These are phyloP conservation scores for Porcisia deanei DNA, from an alignment of 208 protist species.

Conservation along the genomic window DNA sequence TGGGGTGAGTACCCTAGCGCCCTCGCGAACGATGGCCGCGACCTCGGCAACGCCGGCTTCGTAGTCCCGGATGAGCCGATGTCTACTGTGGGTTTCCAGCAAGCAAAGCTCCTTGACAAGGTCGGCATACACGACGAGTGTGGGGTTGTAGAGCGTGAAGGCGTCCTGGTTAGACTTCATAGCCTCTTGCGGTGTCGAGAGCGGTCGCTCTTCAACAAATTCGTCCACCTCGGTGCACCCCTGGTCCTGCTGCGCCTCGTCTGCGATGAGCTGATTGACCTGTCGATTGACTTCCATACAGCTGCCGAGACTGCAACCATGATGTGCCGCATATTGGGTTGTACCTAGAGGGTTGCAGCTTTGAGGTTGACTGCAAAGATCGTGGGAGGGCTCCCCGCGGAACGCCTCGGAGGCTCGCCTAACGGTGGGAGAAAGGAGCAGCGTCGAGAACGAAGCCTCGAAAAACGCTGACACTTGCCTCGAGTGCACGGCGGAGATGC, in stretches of 20 bases:
- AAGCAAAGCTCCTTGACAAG: constrained; percentile 17
- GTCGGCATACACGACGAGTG: constrained; percentile 11
- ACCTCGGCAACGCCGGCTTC: background rate
- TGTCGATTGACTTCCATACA: constrained; percentile 10
- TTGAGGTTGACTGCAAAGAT: background rate
- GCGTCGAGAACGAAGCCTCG: background rate
- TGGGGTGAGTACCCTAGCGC: too few relatives aligned
- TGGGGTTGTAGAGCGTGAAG: constrained; percentile 17
- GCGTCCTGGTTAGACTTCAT: constrained; percentile 15
- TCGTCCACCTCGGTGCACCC: background rate
- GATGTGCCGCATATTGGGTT: background rate
- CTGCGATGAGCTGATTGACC: constrained; percentile 16
- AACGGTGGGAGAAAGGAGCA: background rate
- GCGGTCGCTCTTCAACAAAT: constrained; percentile 1
- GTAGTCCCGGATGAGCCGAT: constrained; percentile 17
- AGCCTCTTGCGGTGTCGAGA: constrained; percentile 5
- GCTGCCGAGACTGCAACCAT: constrained; percentile 5
- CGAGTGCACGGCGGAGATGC: background rate
- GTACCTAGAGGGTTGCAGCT: background rate
- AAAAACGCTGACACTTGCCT: background rate
- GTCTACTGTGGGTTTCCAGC: constrained; percentile 21
- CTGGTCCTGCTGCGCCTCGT: constrained; percentile 11
- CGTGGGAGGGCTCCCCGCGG: background rate
- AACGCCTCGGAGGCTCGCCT: background rate
- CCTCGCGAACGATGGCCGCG: background rate